Evolutionary conservation across 163 green algal species (phyloP).

Genomic region (Volvox carteri): DNA sequence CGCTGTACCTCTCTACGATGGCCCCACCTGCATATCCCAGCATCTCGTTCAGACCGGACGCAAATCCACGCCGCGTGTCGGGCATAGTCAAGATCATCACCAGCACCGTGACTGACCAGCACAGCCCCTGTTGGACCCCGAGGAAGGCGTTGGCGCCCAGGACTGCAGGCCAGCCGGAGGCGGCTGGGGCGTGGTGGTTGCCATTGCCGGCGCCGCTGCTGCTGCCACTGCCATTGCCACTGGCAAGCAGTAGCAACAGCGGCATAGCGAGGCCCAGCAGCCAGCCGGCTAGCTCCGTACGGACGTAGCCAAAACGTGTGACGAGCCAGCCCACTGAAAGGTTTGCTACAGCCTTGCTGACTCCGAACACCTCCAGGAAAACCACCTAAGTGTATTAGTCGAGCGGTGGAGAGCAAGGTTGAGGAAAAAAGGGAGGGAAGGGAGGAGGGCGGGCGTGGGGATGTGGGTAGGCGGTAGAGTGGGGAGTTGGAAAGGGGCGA

Average conservation of each 20-base stretch:
- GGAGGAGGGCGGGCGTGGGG: not conserved
- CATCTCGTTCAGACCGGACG: conserved; percentile 34
- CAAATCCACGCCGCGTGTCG: not conserved
- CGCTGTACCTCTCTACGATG: no score
- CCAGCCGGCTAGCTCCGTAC: conserved; percentile 33
- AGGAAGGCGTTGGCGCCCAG: conserved; percentile 7
- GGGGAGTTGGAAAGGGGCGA: not conserved
- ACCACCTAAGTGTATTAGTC: conserved; percentile 3
- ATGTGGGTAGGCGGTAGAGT: not conserved
- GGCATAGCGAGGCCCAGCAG: conserved; percentile 22
- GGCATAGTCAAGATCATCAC: conserved; percentile 24
- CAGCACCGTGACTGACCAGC: conserved; percentile 42
- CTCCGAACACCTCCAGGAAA: conserved; percentile 27
- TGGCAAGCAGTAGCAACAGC: not conserved
- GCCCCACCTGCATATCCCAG: conserved; percentile 34
- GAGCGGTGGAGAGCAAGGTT: no score
- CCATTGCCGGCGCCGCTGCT: not conserved
- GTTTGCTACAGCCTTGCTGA: conserved; percentile 23
- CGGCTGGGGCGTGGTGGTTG: not conserved
- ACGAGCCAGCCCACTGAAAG: conserved; percentile 5
- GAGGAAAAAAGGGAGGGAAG: not conserved
- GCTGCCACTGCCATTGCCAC: not conserved
- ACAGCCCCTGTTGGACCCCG: conserved; percentile 37
- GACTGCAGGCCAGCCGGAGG: not conserved
- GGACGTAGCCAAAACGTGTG: conserved; percentile 5